These are phyloP conservation scores for Phytophthora foliorum DNA, from an alignment of 352 stramenopile genomes.

Conservation along the genomic window DNA sequence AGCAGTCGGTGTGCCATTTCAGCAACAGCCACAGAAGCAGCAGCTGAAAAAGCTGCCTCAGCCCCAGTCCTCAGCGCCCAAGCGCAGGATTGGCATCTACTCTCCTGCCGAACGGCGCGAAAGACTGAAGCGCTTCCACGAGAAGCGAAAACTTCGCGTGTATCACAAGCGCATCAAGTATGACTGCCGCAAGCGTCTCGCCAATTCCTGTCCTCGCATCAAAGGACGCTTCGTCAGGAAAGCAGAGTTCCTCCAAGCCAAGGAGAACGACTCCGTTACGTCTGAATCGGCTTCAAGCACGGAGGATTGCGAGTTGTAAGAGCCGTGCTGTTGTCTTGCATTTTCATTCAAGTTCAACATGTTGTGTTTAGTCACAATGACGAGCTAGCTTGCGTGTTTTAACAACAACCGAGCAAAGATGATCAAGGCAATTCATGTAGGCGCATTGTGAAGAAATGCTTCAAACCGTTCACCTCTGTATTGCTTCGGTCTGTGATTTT, in stretches of 20 bases:
- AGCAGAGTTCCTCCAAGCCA: slow-evolving; percentile 29
- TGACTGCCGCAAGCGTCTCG: slow-evolving; percentile 72
- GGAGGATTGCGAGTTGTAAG: slow-evolving; percentile 16
- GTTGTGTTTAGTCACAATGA: slow-evolving; percentile 16
- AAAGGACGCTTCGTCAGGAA: slow-evolving; percentile 79
- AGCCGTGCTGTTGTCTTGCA: neutral
- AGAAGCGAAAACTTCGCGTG: slow-evolving; percentile 79
- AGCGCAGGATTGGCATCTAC: slow-evolving; percentile 73
- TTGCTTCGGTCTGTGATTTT: slow-evolving; percentile 27
- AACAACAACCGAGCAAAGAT: neutral
- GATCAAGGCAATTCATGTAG: neutral
- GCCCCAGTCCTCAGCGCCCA: neutral
- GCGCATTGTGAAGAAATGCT: neutral
- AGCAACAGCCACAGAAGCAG: slow-evolving; percentile 12
- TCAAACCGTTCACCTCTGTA: slow-evolving; percentile 28
- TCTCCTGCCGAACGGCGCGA: slow-evolving; percentile 56
- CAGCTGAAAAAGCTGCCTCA: neutral
- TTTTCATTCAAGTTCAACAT: slow-evolving; percentile 13
- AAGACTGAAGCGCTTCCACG: slow-evolving; percentile 71
- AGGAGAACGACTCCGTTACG: slow-evolving; percentile 10
- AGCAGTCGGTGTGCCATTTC: slow-evolving; percentile 2
- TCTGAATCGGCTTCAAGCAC: slow-evolving; percentile 21
- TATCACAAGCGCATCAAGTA: slow-evolving; percentile 84
- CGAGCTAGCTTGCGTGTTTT: neutral
- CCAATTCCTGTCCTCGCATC: slow-evolving; percentile 71